Base-by-base conservation (phyloP, 2,329 filamentous ascomycete species). In the Fusarium neocosmosporiellum region DNA sequence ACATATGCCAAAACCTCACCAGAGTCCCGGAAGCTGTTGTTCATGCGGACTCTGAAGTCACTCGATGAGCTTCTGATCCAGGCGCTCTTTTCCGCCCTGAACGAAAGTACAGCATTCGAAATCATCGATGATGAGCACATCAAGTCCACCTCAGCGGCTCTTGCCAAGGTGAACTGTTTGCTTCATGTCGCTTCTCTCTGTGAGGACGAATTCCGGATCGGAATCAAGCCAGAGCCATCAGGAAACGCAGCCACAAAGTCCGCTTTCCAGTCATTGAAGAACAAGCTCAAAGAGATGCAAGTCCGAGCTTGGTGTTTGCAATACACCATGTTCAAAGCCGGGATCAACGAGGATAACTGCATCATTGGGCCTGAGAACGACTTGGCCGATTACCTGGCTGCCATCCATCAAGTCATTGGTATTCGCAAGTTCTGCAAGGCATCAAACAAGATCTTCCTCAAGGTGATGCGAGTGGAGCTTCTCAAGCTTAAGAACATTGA, bases 231-330 rank as follows among this genome's bases (percentile, higher is more conserved):
- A 7, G 84, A 91, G 2, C 90, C 92, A 3, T 80, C 89, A 78
- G 83, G 83, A 85, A 82, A 90, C 84, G 79, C 90, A 3, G 80
- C 89, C 78, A 83, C 83, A 85, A 82, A 90, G 84, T 79, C 90
- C 77, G 86, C 85, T 1, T 89, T 89, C 66, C 84, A 86, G 63
- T 81, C 84, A 2, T 74, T 83, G 8, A 88, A 91, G 65, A 90
- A 89, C 63, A 94, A 92, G 77, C 85, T 98, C 48, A 91, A 94
- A 43, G 95, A 98, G 75, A 93, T 97, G 86, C 92, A 98, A 77
- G 89, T 98, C 4, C 91, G 94, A 36, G 90, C 92, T 13, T 98
- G 96, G 96, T 94, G 93, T 39, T 84, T 98, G 41, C 91, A 96
- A 71, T 99, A 98, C 78, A 89, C 90, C 0, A 83, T 98, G 59